A percentile compares a stretch with the other conserved stretches of the same genome.
Evolutionary conservation across 441 rosid genomes (phyloP).

Genomic region (Pelargonium citronellum): DNA sequence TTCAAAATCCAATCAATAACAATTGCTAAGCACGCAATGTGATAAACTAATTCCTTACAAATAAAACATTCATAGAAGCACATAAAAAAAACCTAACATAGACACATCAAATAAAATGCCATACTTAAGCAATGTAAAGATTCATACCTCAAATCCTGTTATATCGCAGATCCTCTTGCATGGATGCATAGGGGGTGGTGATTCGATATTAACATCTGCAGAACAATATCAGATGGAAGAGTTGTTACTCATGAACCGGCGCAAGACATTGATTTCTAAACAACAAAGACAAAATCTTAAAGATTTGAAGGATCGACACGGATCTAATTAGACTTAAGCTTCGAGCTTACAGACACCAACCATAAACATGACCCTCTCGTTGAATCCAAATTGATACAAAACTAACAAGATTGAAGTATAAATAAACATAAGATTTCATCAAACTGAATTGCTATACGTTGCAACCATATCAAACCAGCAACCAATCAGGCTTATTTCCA

Average conservation of each 20-base stretch:
- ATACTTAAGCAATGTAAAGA: background rate
- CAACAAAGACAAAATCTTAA: background rate
- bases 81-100: background rate
- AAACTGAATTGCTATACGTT: too few relatives aligned
- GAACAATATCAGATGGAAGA: constrained; percentile 8
- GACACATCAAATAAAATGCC: background rate
- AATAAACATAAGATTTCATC: too few relatives aligned
- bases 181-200: constrained; percentile 78
- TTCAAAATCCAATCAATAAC: too few relatives aligned
- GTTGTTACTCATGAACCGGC: background rate
- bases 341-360: background rate
- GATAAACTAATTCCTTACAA: too few relatives aligned
- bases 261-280: background rate
- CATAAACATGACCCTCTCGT: too few relatives aligned
- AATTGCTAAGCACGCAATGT: too few relatives aligned
- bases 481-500: too few relatives aligned
- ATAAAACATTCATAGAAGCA: too few relatives aligned
- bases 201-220: constrained; percentile 71
- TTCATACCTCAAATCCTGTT: constrained; percentile 67
- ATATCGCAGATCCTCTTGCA: constrained; percentile 76
- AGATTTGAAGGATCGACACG: background rate
- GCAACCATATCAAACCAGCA: too few relatives aligned
- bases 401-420: too few relatives aligned
- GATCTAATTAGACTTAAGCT: background rate
- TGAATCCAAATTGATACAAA: too few relatives aligned